Evolutionary conservation across 2,329 filamentous ascomycete species (phyloP), one percentile per base, ranked within the genome.

Genomic region (Colletotrichum eremochloae): DNA sequence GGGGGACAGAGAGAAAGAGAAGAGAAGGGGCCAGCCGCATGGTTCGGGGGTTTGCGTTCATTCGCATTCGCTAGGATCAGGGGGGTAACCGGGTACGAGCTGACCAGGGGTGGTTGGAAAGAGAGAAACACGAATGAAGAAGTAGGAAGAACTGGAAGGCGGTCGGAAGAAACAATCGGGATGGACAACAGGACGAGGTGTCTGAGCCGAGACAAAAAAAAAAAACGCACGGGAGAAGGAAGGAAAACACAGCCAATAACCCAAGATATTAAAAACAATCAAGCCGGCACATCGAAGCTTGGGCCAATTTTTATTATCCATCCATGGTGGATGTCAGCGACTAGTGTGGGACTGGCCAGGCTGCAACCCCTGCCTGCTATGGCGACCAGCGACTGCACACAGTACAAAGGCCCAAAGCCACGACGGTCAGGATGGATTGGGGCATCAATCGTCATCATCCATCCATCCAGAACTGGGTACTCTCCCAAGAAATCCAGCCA

Each of bases 51-150:
- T 18, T 38, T 36, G n/a, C 55, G 40, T 65, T 65, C 55, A 69
- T 57, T 72, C 61, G 64, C 50, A 60, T 60, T 60, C n/a, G 69
- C 60, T 11, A 11, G 60, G 69, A 60, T 56, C 66, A 69, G 20
- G 53, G 58, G 20, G 6, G 40, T 42, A 69, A 31, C 20, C 20
- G 20, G 38, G 33, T 57, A 24, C 18, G 55, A 29, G 55, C n/a
- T 36, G 33, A 56, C 38, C 18, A 36, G 63, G 63, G 48, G 33
- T 53, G 31, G 12, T 24, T 24, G 18, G 15, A n/a, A 52, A 44
- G 29, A 42, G 33, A 64, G 62, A 18, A 36, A 57, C 11, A 40
- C 63, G 29, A n/a, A 33, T n/a, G 5, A 12, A 20, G 14, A 68
- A 60, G 56, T 57, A 61, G 61, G 67, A 61, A 64, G 52, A 58